Evolutionary conservation across 208 protist genomes (phyloP).

Genomic region (Trypanosoma melophagium): DNA sequence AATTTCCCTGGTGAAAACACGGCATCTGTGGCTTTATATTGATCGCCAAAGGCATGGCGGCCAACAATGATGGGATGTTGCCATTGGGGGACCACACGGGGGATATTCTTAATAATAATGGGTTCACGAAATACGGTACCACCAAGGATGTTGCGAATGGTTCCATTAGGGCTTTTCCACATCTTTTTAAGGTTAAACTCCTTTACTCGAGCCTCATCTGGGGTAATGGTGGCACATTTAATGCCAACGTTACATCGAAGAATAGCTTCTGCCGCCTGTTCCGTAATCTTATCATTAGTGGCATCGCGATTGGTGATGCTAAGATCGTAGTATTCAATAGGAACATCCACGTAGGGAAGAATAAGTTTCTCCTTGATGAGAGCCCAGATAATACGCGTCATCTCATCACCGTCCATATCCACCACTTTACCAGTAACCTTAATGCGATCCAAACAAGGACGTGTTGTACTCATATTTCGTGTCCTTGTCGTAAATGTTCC

Average conservation of each 20-base stretch:
- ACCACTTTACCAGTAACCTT: conserved; percentile 92
- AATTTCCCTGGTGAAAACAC: conserved; percentile 87
- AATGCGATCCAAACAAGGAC: conserved; percentile 56
- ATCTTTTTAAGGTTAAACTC: conserved; percentile 98
- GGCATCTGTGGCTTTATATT: conserved; percentile 96
- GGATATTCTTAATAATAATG: conserved; percentile 95
- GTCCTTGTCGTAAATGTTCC: not conserved
- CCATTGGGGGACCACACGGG: conserved; percentile 92
- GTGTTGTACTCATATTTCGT: conserved; percentile 57
- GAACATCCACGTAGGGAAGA: conserved; percentile 95
- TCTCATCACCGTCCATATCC: conserved; percentile 98
- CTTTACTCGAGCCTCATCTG: conserved; percentile 95
- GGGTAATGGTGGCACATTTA: conserved; percentile 98
- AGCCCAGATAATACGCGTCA: conserved; percentile 97
- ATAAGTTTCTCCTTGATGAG: conserved; percentile 98
- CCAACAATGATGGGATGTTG: conserved; percentile 95
- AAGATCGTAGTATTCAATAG: conserved; percentile 97
- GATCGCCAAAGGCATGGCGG: conserved; percentile 95
- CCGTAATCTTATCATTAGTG: conserved; percentile 95
- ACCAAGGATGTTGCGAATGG: conserved; percentile 98
- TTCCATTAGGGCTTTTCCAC: conserved; percentile 98
- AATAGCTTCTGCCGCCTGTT: conserved; percentile 95
- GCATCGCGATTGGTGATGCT: conserved; percentile 92
- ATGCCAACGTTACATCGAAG: conserved; percentile 95
- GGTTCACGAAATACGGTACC: conserved; percentile 98